Base-by-base conservation (phyloP, 108 stramenopile genomes). In the Chaetoceros muelleri region DNA sequence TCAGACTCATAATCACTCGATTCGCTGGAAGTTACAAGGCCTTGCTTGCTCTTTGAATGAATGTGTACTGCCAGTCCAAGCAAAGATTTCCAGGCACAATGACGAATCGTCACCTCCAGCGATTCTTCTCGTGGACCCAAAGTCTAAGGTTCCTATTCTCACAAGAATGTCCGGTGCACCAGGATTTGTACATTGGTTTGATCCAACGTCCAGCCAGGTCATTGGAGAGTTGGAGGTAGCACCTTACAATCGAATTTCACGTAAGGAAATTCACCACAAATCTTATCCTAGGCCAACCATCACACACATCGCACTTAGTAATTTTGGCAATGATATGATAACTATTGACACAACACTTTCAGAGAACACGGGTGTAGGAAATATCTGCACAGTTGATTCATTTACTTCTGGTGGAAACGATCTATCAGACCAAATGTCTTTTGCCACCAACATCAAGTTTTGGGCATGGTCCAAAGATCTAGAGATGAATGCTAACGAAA, bases 141-240 rank as follows among this genome's bases (percentile, higher is more conserved):
- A 25, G 24, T 57, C 46, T 26, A 46, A 49, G 22, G 28, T 76
- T 0, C 62, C 49, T 28, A 13, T 75, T 21, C 24, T 73, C 2
- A 44, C 40, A n/a, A 71, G 80, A 8, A 51, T 75, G n/a, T 26
- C 44, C 5, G 75, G 77, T 28, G 81, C 90, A 7, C 79, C 85
- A 7, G 90, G 90, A 48, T 79, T 67, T 53, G 67, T 91, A 26
- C 83, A 91, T 55, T 85, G 83, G 90, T 85, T 73, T 58, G 80
- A 91, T 71, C 67, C 81, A 22, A 52, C 28, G 2, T 52, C 66
- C 18, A 63, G 70, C 30, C 70, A 70, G 0, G 73, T 87, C 25
- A 63, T 61, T 31, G 66, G 64, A 18, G 58, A 62, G 2, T 67
- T 91, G 19, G 85, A 85, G 58, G 81, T 84, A n/a, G 80, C 79